These are phyloP conservation scores for Cryptosporidium bovis DNA, from an alignment of 169 alveolate genomes.

Conservation along the genomic window DNA sequence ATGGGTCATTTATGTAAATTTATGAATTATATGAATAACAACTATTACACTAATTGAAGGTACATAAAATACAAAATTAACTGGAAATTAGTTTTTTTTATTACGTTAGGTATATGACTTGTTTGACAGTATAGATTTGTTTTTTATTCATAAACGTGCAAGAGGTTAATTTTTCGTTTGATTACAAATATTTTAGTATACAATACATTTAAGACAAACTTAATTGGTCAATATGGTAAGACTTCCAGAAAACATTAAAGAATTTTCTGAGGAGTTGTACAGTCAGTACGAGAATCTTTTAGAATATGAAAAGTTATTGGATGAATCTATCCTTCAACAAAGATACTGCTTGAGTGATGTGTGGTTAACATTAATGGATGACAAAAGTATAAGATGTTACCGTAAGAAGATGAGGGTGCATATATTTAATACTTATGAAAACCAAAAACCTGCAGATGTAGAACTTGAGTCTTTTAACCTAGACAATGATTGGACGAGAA, in stretches of 20 bases:
- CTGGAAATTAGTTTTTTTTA: no score
- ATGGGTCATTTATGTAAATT: no score
- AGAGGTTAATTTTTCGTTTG: no score
- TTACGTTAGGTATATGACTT: no score
- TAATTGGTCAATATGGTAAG: slow-evolving; percentile 24
- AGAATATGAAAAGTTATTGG: slow-evolving; percentile 61
- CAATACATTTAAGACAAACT: background rate
- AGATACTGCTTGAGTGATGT: slow-evolving; percentile 71
- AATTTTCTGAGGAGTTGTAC: slow-evolving; percentile 40
- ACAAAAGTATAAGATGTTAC: slow-evolving; percentile 69
- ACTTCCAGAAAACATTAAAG: slow-evolving; percentile 58
- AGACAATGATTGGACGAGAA: slow-evolving; percentile 71
- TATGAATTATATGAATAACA: no score
- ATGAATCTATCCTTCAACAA: slow-evolving; percentile 65
- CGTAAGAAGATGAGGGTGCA: slow-evolving; percentile 75
- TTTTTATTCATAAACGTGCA: no score
- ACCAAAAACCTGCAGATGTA: slow-evolving; percentile 64
- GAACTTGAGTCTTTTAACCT: slow-evolving; percentile 60
- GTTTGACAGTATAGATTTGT: no score
- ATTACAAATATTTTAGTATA: no score
- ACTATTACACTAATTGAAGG: no score
- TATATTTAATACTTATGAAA: slow-evolving; percentile 75
- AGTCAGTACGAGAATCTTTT: slow-evolving; percentile 48
- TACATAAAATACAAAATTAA: no score
- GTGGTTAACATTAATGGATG: slow-evolving; percentile 70